phyloP scores from a whole-genome alignment of 306 rosid species.

The Vicia sativa region DNA sequence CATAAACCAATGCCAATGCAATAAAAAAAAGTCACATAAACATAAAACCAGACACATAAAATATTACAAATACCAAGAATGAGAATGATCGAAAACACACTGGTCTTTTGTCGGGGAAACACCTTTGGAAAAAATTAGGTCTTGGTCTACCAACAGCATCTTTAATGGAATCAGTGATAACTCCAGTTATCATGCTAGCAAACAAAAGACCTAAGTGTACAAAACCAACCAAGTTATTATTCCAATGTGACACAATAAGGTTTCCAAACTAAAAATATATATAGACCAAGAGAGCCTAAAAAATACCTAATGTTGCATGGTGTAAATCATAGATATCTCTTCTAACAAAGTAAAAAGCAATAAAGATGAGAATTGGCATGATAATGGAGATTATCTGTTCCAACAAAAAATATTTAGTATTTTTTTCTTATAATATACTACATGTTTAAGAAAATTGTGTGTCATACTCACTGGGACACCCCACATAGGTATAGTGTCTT shows the following conservation, averaged over 20 bases:
- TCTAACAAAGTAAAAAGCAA: conserved; percentile 41
- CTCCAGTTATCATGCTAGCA: conserved; percentile 52
- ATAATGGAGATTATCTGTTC: conserved; percentile 46
- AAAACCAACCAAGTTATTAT: conserved; percentile 4
- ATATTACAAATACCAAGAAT: background rate
- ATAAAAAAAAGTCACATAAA: too few relatives aligned
- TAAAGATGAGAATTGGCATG: conserved; percentile 43
- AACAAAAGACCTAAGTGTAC: conserved; percentile 44
- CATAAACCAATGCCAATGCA: background rate
- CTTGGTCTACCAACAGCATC: conserved; percentile 65
- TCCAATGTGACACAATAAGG: conserved; percentile 3
- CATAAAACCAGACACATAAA: background rate
- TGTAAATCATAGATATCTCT: conserved; percentile 55
- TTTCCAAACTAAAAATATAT: background rate
- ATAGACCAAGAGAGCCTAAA: background rate
- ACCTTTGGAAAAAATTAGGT: conserved; percentile 55
- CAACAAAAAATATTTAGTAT: conserved; percentile 2
- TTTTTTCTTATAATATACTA: background rate
- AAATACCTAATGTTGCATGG: conserved; percentile 53
- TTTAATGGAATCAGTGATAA: conserved; percentile 59
- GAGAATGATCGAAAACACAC: conserved; percentile 36
- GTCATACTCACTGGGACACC: conserved; percentile 47
- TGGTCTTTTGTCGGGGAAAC: conserved; percentile 51
- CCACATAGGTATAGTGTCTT: conserved; percentile 58
- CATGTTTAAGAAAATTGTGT: background rate